Evolutionary conservation across 495 filamentous ascomycete species (phyloP), one percentile per base, ranked within the genome.

Genomic region (Astrocystis sublimbata): DNA sequence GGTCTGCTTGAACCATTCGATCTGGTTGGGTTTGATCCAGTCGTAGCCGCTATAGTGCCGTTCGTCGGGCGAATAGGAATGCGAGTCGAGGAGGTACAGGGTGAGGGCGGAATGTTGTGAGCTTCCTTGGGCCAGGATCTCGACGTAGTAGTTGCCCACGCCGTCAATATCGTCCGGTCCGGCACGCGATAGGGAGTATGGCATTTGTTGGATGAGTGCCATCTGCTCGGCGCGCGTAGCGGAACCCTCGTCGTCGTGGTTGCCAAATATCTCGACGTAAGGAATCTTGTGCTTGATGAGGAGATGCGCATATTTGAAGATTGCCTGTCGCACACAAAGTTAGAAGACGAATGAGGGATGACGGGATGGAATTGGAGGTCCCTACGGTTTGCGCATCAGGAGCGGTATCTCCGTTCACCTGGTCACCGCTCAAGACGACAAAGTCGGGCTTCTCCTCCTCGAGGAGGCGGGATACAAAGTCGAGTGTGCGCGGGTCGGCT

Each of bases 191-290:
- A 98, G 83, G 8, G 91, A 96, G 76, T 92, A 98, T 6, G 94
- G 96, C 1, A 98, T 81, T 2, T 86, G 84, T 73, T 96, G 86
- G 36, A 94, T 86, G 23, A 98, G 81, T 6, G 85, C 78, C 93
- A 98, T 98, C 63, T 91, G 86, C 4, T 85, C 85, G 4, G 81
- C 75, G 23, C 96, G 88, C 23, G 86, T 82, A 58, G 96, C 81
- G 50, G 92, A 83, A 15, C 90, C 90, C 79, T 97, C 93, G 71
- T 98, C 92, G 71, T 98, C 94, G 74, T 98, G 94, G 71, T 98
- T 98, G 42, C 94, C 94, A 68, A 97, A 96, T 57, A 98, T 98
- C 49, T 88, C 86, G 38, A 92, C 93, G 67, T 93, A 98, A 0
- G 94, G 96, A 42, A 97, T 89, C 65, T 90, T 89, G 70, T 88